Percentiles rank a stretch among this genome's conserved stretches.
phyloP scores from a whole-genome alignment of 164 flowering plant genomes.

The Kingdonia uniflora region DNA sequence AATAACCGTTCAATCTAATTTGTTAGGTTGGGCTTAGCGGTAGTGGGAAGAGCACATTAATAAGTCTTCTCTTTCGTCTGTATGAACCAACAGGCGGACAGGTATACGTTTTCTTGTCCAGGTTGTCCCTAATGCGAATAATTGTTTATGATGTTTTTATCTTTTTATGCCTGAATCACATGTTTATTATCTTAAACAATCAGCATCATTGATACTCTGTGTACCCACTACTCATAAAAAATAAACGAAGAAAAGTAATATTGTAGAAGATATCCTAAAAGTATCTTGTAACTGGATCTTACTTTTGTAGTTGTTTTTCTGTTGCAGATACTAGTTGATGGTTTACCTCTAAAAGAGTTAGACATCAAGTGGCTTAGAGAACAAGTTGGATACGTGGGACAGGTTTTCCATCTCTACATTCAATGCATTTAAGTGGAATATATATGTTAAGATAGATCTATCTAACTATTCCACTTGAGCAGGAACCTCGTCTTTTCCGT shows the following conservation, averaged over 20 bases:
- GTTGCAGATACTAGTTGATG: constrained; percentile 71
- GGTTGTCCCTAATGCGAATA: too few species aligned
- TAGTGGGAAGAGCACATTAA: constrained; percentile 91
- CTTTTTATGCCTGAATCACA: too few species aligned
- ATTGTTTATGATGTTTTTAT: too few species aligned
- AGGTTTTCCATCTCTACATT: constrained; percentile 31
- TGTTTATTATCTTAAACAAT: too few species aligned
- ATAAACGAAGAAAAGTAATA: too few species aligned
- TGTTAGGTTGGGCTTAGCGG: constrained; percentile 94
- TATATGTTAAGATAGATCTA: constrained; percentile 1
- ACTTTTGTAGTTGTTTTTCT: neutral
- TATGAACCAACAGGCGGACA: constrained; percentile 89
- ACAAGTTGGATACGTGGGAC: constrained; percentile 81
- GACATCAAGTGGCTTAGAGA: constrained; percentile 81
- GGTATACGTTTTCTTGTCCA: constrained; percentile 28
- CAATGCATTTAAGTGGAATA: neutral
- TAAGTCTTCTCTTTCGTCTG: constrained; percentile 80
- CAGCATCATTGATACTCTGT: too few species aligned
- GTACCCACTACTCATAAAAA: too few species aligned
- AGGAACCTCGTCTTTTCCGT: constrained; percentile 88
- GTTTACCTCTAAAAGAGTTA: constrained; percentile 57
- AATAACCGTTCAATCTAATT: constrained; percentile 2
- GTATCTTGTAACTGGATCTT: constrained; percentile 3
- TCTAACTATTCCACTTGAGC: constrained; percentile 10
- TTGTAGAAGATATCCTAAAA: neutral